Conservation (phyloP, 140 eudicot species). For the Artemisia princeps region DNA sequence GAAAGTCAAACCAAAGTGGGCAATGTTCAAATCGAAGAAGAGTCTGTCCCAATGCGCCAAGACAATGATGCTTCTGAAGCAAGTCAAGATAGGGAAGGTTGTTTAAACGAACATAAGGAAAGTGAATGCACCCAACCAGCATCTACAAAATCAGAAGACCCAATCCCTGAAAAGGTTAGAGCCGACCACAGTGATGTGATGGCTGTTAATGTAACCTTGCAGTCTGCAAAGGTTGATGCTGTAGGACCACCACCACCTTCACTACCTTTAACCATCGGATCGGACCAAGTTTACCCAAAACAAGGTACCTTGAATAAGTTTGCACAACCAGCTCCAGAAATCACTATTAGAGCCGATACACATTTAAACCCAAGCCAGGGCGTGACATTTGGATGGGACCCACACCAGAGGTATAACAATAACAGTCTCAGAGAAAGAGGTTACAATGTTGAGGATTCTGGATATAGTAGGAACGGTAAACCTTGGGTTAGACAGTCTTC, state of each 20-base stretch:
- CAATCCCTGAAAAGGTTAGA: slow-evolving; percentile 16
- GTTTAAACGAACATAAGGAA: slow-evolving; percentile 5
- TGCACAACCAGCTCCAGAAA: slow-evolving; percentile 40
- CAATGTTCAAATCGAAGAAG: slow-evolving; percentile 21
- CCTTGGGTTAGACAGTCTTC: slow-evolving; percentile 53
- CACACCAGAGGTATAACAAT: slow-evolving; percentile 35
- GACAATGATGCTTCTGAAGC: neutral
- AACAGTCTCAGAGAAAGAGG: slow-evolving; percentile 46
- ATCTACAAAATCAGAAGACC: slow-evolving; percentile 17
- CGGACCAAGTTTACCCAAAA: slow-evolving; percentile 4
- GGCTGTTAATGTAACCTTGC: too few species aligned
- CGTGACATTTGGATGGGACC: slow-evolving; percentile 28
- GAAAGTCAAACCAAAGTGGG: slow-evolving; percentile 22
- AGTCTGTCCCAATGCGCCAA: neutral
- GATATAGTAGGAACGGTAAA: slow-evolving; percentile 43
- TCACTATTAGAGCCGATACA: slow-evolving; percentile 28
- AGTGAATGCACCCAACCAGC: slow-evolving; percentile 20
- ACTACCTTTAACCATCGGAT: slow-evolving; percentile 5
- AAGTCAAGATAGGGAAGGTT: neutral
- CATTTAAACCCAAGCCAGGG: slow-evolving; percentile 18
- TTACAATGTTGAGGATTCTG: slow-evolving; percentile 44
- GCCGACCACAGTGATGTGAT: neutral
- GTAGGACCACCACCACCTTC: slow-evolving; percentile 19
- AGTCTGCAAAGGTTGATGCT: neutral
- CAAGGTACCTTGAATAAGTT: slow-evolving; percentile 22